Conservation (phyloP, 768 basidiomycete genomes). For the Tylopilus plumbeoviolaceoides region DNA sequence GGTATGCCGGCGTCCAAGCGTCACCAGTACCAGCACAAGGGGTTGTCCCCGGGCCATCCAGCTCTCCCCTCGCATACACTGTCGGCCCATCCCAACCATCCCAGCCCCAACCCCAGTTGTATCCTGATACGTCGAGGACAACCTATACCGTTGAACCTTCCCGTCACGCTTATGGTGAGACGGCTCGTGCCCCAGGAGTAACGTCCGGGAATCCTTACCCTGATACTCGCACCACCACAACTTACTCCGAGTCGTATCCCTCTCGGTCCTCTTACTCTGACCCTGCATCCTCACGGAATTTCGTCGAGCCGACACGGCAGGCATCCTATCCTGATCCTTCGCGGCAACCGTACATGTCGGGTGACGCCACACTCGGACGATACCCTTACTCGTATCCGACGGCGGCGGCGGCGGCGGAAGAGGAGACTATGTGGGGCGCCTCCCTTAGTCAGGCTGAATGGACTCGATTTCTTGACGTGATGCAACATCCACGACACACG, state of each 20-base stretch:
- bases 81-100: slow-evolving; percentile 18
- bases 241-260: slow-evolving; percentile 26
- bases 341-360: slow-evolving; percentile 26
- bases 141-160: slow-evolving; percentile 17
- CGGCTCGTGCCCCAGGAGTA: slow-evolving; percentile 14
- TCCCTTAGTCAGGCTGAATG: slow-evolving; percentile 77
- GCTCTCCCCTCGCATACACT: slow-evolving; percentile 23
- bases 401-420: slow-evolving; percentile 47
- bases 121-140: slow-evolving; percentile 22
- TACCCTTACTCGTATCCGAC: slow-evolving; percentile 39
- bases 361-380: slow-evolving; percentile 20
- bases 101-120: slow-evolving; percentile 25
- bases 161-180: slow-evolving; percentile 24
- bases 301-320: slow-evolving; percentile 19
- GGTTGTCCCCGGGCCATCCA: slow-evolving; percentile 18
- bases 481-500: slow-evolving; percentile 43
- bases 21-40: too few species aligned
- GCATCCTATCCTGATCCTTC: slow-evolving; percentile 23
- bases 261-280: slow-evolving; percentile 26
- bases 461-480: slow-evolving; percentile 60
- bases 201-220: slow-evolving; percentile 28
- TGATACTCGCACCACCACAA: slow-evolving; percentile 17
- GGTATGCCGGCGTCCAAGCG: slow-evolving; percentile 17
- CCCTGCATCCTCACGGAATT: slow-evolving; percentile 21
- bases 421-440: slow-evolving; percentile 70